Evolutionary conservation across 805 yeast species (phyloP).

Genomic region (Teunomyces panamensis): DNA sequence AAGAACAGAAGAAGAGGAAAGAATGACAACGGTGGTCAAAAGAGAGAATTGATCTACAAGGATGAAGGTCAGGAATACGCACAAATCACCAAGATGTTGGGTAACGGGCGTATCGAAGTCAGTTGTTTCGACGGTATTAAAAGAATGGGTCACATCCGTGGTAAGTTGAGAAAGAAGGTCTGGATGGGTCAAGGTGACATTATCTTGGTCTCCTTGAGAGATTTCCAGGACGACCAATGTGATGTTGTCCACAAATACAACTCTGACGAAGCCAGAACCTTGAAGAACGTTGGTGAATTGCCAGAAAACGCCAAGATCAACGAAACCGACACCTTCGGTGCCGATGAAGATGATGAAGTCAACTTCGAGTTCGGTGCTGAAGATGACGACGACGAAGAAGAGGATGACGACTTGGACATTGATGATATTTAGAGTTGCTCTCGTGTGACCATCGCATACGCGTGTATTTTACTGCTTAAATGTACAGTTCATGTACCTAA

Average conservation of each 20-base stretch:
- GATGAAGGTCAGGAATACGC: constrained; percentile 99
- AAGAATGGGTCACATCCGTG: constrained; percentile 98
- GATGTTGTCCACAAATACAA: constrained; percentile 96
- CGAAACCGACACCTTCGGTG: constrained; percentile 96
- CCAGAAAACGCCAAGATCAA: constrained; percentile 97
- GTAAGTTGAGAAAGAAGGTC: constrained; percentile 97
- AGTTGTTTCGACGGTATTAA: constrained; percentile 90
- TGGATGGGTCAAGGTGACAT: constrained; percentile 99
- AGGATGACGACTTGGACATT: constrained; percentile 74
- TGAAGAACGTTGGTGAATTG: constrained; percentile 92
- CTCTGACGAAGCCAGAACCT: constrained; percentile 96
- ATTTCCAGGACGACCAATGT: constrained; percentile 97
- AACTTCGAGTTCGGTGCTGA: constrained; percentile 97
- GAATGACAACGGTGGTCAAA: constrained; percentile 86
- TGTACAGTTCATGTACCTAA: constrained; percentile 3
- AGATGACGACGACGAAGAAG: constrained; percentile 73
- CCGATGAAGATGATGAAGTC: constrained; percentile 94
- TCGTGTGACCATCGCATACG: neutral
- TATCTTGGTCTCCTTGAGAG: constrained; percentile 92
- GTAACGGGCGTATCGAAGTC: constrained; percentile 96
- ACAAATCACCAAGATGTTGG: constrained; percentile 96
- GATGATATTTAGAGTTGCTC: constrained; percentile 72
- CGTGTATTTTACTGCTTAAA: constrained; percentile 3
- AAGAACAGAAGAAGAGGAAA: constrained; percentile 98
- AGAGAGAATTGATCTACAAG: constrained; percentile 87